Conservation (phyloP, 352 stramenopile species). For the Phytophthora agathidicida region DNA sequence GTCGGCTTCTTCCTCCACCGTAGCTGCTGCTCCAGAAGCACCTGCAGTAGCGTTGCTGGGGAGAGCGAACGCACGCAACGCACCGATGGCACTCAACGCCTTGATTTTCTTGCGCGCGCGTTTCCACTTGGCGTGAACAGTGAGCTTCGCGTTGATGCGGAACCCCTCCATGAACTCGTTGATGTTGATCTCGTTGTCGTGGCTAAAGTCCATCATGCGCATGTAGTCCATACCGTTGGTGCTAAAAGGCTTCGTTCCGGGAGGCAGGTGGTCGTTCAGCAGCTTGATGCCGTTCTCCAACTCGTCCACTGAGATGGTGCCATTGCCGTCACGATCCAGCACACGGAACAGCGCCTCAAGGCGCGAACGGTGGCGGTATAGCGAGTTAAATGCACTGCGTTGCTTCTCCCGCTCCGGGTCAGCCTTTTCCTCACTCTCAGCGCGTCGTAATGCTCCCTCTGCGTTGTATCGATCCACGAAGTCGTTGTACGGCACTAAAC, state of each 20-base stretch:
- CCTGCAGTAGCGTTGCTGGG: conserved; percentile 29
- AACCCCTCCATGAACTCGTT: conserved; percentile 92
- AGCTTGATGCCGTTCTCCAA: conserved; percentile 81
- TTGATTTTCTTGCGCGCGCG: conserved; percentile 89
- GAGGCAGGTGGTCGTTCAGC: conserved; percentile 79
- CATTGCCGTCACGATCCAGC: conserved; percentile 81
- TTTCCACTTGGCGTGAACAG: conserved; percentile 88
- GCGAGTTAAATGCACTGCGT: conserved; percentile 76
- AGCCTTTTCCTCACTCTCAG: conserved; percentile 22
- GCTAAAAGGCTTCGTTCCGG: conserved; percentile 69
- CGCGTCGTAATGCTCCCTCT: conserved; percentile 38
- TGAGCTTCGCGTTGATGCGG: conserved; percentile 86
- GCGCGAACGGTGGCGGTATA: conserved; percentile 82
- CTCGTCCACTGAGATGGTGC: conserved; percentile 84
- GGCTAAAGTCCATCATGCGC: conserved; percentile 86
- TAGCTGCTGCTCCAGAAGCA: conserved; percentile 20
- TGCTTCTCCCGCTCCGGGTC: conserved; percentile 61
- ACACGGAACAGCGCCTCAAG: conserved; percentile 87
- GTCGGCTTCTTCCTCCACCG: conserved; percentile 20
- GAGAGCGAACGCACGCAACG: conserved; percentile 47
- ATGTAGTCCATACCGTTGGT: conserved; percentile 81
- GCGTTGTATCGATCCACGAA: conserved; percentile 85
- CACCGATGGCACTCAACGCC: conserved; percentile 78
- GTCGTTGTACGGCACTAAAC: conserved; percentile 69
- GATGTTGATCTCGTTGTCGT: conserved; percentile 90